Conservation (phyloP, 768 basidiomycete genomes). For the Phaeolepiota aurea region DNA sequence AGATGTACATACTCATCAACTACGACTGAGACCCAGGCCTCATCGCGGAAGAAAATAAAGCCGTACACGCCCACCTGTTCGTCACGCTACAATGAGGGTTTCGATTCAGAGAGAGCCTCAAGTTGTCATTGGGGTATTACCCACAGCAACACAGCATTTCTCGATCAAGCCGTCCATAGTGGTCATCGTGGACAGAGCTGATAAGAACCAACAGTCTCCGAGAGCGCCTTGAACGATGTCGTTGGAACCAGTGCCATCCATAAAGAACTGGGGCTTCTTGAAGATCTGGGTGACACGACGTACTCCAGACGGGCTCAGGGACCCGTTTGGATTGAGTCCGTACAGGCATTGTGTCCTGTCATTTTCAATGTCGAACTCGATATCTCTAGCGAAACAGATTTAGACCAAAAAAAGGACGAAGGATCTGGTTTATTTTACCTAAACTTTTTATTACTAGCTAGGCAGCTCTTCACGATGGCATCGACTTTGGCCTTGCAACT, state of each 20-base stretch:
- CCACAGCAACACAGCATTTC: constrained; percentile 36
- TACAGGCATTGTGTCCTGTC: constrained; percentile 30
- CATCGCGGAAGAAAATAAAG: constrained; percentile 40
- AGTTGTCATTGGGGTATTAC: no score
- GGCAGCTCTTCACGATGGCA: constrained; percentile 33
- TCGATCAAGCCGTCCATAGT: constrained; percentile 32
- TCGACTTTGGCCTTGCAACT: constrained; percentile 33
- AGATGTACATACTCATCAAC: constrained; percentile 33
- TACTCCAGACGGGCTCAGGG: constrained; percentile 23
- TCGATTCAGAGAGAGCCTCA: background rate
- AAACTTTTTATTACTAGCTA: constrained; percentile 34
- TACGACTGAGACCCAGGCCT: constrained; percentile 37
- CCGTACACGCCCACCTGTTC: constrained; percentile 42
- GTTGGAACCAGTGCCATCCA: constrained; percentile 28
- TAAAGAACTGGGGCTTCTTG: constrained; percentile 38
- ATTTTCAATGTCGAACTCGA: constrained; percentile 41
- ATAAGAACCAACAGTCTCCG: constrained; percentile 49
- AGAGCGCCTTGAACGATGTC: constrained; percentile 42
- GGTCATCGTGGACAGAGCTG: constrained; percentile 37
- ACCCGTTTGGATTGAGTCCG: constrained; percentile 17
- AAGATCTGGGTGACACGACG: constrained; percentile 44
- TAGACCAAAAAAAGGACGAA: background rate
- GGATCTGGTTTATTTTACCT: constrained; percentile 22
- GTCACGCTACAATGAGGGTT: constrained; percentile 21
- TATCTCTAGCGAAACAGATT: constrained; percentile 26